Percentiles rank a stretch among this genome's conserved stretches.
phyloP scores from a whole-genome alignment of 2,329 filamentous ascomycete species.

The Hypoxylon sp. region DNA sequence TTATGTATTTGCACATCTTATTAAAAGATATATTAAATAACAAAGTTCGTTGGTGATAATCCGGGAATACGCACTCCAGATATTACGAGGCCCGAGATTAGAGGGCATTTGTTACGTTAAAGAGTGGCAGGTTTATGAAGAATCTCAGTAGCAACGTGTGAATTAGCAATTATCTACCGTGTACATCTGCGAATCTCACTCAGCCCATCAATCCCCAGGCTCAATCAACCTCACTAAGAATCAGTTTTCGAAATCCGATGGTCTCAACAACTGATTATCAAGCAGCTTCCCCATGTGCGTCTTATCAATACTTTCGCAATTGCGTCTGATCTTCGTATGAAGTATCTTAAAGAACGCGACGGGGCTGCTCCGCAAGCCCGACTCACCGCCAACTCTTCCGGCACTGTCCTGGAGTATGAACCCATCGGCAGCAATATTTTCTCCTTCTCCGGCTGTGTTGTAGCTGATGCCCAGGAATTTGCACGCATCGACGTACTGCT shows the following conservation, averaged over 20 bases:
- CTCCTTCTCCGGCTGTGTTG: slow-evolving; percentile 32
- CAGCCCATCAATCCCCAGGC: background rate
- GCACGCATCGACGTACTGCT: slow-evolving; percentile 69
- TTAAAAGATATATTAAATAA: no score
- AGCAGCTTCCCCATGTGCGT: slow-evolving; percentile 61
- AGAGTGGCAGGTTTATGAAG: background rate
- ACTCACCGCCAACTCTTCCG: slow-evolving; percentile 37
- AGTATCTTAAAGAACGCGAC: slow-evolving; percentile 58
- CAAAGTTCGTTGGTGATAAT: no score
- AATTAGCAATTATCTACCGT: background rate
- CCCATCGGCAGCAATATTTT: slow-evolving; percentile 52
- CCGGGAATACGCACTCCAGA: no score
- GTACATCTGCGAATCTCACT: background rate
- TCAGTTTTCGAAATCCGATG: slow-evolving; percentile 35
- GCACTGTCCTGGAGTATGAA: slow-evolving; percentile 53
- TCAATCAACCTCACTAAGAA: background rate
- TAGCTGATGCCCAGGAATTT: slow-evolving; percentile 66
- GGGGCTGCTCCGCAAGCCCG: slow-evolving; percentile 54
- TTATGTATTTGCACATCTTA: background rate
- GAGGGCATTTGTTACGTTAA: background rate
- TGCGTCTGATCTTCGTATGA: slow-evolving; percentile 56
- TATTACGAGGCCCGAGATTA: background rate
- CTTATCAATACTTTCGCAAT: slow-evolving; percentile 58
- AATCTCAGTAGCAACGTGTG: background rate
- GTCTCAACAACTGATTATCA: slow-evolving; percentile 49